Evolutionary conservation across 306 rosid species (phyloP), one percentile per base, ranked within the genome.

Genomic region (Notholithocarpus densiflorus): DNA sequence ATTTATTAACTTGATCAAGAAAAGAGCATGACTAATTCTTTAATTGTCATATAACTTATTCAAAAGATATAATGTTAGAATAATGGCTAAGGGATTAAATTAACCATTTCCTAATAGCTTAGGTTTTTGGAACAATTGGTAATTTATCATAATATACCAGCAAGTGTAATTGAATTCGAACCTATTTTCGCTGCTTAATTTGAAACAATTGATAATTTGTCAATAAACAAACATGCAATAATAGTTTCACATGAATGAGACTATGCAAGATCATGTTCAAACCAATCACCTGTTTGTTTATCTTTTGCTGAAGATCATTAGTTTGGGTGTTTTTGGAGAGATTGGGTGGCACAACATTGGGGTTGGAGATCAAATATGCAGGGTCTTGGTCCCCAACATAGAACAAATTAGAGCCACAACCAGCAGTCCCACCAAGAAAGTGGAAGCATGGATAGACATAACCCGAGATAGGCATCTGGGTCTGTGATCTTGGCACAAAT

Each of bases 401-500:
- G 78, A 95, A 79, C 96, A 96, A 95, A 53, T 95, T 94, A 37
- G 99, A 82, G 18, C 82, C 88, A 48, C 82, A 32, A 45, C 81
- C 81, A 40, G 3, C 45, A 78, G 88, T 62, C 14, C 91, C 95
- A 61, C 95, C 94, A 57, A 91, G 88, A 83, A 93, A 79, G 62
- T 90, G 95, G 62, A 89, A 87, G 68, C 89, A 91, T 0, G 99
- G 98, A 26, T 93, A 89, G 81, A 81, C 87, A 85, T 91, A 95
- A 64, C 96, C 91, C 0, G 98, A 88, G 59, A 93, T 51, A 0
- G 97, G 96, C 77, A 89, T 40, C 77, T 91, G 97, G 51, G 94
- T 8, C 8, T 88, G 95, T 21, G 98, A 79, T 81, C 93, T 87
- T 14, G 99, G 99, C 6, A 95, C 93, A n/a, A 95, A 95, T 76